Evolutionary conservation across 2,329 filamentous ascomycete species (phyloP).

Genomic region (Alternaria postmessia): DNA sequence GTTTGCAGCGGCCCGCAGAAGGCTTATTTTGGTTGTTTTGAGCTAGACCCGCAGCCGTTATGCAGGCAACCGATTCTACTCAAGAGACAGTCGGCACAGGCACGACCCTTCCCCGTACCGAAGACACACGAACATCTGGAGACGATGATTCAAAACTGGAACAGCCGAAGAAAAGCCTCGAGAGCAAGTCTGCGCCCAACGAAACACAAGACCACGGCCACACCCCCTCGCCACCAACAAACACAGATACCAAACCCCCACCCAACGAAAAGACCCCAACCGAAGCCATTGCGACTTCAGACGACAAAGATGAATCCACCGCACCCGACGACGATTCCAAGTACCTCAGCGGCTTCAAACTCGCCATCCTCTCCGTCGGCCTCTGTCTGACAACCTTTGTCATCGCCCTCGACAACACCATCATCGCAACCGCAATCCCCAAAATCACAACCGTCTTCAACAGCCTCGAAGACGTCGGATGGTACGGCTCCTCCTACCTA

Average conservation of each 20-base stretch:
- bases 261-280: slow-evolving; percentile 1
- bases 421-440: slow-evolving; percentile 52
- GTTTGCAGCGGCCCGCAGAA: slow-evolving; percentile 14
- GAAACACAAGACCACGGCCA: neutral
- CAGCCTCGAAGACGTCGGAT: slow-evolving; percentile 52
- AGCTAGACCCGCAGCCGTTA: slow-evolving; percentile 2
- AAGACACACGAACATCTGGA: neutral
- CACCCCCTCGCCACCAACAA: neutral
- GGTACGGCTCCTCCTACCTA: slow-evolving; percentile 57
- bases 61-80: slow-evolving; percentile 13
- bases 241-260: neutral
- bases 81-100: neutral
- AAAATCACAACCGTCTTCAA: slow-evolving; percentile 54
- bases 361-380: too few species aligned
- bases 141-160: neutral
- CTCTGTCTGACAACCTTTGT: too few species aligned
- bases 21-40: slow-evolving; percentile 12
- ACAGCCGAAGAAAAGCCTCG: neutral
- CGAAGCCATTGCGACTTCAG: too few species aligned
- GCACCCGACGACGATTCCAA: too few species aligned
- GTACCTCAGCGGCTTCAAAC: too few species aligned
- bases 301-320: too few species aligned
- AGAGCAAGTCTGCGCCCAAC: neutral
- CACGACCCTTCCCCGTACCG: slow-evolving; percentile 2
- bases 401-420: slow-evolving; percentile 27